A percentile compares a stretch with the other conserved stretches of the same genome.
These are phyloP conservation scores for Trichomonas vaginalis DNA, from an alignment of 208 protist genomes.

Conservation along the genomic window DNA sequence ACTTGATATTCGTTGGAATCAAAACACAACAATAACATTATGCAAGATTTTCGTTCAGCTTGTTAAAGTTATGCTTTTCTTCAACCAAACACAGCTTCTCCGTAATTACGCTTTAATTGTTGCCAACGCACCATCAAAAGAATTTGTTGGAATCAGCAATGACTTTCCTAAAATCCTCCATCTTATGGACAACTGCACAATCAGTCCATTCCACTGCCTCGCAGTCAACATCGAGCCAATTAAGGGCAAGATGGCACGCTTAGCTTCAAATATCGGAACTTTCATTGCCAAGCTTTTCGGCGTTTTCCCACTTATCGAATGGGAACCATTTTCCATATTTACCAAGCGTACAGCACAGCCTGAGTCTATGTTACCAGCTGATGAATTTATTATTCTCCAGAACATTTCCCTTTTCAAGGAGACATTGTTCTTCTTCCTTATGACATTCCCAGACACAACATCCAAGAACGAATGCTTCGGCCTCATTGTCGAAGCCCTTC, in stretches of 20 bases:
- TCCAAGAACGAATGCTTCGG: not conserved
- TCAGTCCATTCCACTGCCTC: not conserved
- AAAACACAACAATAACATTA: not conserved
- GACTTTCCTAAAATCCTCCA: not conserved
- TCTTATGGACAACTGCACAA: not conserved
- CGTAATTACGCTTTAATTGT: not conserved
- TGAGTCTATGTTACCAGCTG: not conserved
- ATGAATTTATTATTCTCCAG: not conserved
- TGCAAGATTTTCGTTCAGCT: not conserved
- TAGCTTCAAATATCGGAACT: not conserved
- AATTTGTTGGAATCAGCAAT: not conserved
- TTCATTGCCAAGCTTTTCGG: not conserved
- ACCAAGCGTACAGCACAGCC: not conserved
- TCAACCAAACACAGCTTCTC: not conserved
- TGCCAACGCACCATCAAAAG: not conserved
- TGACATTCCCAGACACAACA: not conserved
- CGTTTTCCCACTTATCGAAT: not conserved
- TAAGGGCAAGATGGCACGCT: not conserved
- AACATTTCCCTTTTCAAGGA: not conserved
- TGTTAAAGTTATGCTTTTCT: not conserved
- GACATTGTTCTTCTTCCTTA: not conserved
- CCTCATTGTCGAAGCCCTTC: not conserved
- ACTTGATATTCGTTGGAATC: not conserved
- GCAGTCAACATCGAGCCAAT: not conserved
- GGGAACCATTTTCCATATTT: not conserved